Evolutionary conservation across 345 rosid species (phyloP), one percentile per base, ranked within the genome.

Genomic region (Leavenworthia alabamica): DNA sequence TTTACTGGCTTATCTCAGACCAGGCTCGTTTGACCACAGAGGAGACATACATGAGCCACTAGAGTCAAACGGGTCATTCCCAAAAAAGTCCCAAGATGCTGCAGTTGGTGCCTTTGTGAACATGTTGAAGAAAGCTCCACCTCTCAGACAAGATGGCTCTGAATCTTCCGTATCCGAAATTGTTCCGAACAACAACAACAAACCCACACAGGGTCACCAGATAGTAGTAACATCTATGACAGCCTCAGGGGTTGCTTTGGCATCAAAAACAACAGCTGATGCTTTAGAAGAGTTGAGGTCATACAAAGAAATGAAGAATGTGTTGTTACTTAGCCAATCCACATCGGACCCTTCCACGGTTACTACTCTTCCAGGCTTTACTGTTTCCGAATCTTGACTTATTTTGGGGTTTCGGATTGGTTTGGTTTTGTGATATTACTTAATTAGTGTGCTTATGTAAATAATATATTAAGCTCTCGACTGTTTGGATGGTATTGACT

Each of bases 91-190:
- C 7, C 86, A 80, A 33, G 97, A 79, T 73, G 99, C 97, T 57
- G 96, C 85, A 31, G 94, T 93, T 56, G 96, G 99, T 75, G 90
- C 83, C 29, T 84, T 89, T 43, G 97, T 93, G 45, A 49, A 24
- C 4, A 78, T 93, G 96, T 79, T 93, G 80, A 76, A 83, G 78
- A 86, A 85, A 82, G 97, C 97, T 27, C 86, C 83, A 8, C 96
- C 97, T 37, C 91, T 93, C 13, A 76, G 76, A 24, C 90, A 83
- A 74, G 95, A 82, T 56, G 62, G 76, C 24, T 49, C 78, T 2
- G 80, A 73, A 44, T 62, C 77, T 46, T 36, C 69, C 8, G 58
- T 60, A 63, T 56, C 77, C 22, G 80, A 82, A 63, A 37, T 36
- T 11, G 27, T 50, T 45, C 61, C 56, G 68, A 61, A 69, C 56